Conservation (phyloP, 352 stramenopile genomes). For the Phytophthora sp. region DNA sequence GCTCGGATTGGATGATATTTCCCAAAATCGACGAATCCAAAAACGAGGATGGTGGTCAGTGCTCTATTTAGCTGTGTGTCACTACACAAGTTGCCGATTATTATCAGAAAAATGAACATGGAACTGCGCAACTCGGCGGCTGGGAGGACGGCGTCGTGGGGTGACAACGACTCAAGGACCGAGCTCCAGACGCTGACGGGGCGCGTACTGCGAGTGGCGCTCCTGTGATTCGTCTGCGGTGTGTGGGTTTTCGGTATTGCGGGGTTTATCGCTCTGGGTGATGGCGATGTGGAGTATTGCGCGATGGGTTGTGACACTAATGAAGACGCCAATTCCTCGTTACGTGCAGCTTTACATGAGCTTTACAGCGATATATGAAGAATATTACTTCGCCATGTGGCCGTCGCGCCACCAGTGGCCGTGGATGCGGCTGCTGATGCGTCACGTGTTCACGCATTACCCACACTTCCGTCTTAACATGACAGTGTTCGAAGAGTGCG, state of each 20-base stretch:
- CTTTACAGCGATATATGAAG: slow-evolving; percentile 43
- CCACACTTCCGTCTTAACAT: slow-evolving; percentile 53
- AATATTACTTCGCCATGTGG: slow-evolving; percentile 39
- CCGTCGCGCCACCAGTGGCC: slow-evolving; percentile 42
- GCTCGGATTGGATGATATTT: slow-evolving; percentile 16
- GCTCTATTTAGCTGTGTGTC: too few species aligned
- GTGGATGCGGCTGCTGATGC: slow-evolving; percentile 39
- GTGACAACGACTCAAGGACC: slow-evolving; percentile 26
- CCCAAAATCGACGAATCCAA: slow-evolving; percentile 1
- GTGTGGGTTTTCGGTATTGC: slow-evolving; percentile 35
- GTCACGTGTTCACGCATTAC: slow-evolving; percentile 52
- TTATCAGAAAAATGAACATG: slow-evolving; percentile 13
- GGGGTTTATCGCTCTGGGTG: slow-evolving; percentile 14
- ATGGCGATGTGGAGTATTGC: slow-evolving; percentile 1
- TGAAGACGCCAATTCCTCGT: background rate
- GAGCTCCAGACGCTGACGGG: slow-evolving; percentile 10
- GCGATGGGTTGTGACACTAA: slow-evolving; percentile 12
- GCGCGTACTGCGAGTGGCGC: slow-evolving; percentile 5
- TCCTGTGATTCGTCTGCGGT: slow-evolving; percentile 23
- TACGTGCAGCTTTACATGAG: slow-evolving; percentile 35
- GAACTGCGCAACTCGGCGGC: slow-evolving; percentile 7
- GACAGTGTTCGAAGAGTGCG: slow-evolving; percentile 49
- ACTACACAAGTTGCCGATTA: background rate
- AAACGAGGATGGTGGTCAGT: background rate
- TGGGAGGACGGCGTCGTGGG: slow-evolving; percentile 15